Percentiles rank a stretch among this genome's conserved stretches.
phyloP scores from a whole-genome alignment of 768 basidiomycete genomes.

The Trametes punicea region DNA sequence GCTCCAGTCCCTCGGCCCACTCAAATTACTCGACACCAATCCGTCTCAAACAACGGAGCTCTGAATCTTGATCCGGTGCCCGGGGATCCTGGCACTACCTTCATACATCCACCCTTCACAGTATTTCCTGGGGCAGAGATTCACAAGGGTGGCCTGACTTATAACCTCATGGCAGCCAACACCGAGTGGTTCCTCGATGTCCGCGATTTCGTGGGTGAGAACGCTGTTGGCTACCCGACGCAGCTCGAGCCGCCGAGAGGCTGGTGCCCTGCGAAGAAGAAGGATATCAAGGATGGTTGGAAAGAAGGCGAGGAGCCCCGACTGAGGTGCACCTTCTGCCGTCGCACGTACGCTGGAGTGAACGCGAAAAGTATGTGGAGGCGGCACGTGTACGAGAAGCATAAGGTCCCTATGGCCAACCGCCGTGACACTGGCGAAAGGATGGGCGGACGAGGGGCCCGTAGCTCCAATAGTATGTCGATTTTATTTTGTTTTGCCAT shows the following conservation, averaged over 20 bases:
- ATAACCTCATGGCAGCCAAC: conserved; percentile 68
- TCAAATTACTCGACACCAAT: conserved; percentile 1
- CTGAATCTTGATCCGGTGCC: conserved; percentile 53
- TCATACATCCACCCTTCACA: conserved; percentile 73
- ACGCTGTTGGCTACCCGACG: conserved; percentile 68
- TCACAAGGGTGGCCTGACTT: conserved; percentile 67
- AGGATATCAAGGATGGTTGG: conserved; percentile 72
- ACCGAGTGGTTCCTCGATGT: conserved; percentile 78
- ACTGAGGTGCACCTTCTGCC: conserved; percentile 79
- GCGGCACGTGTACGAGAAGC: conserved; percentile 84
- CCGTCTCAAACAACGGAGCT: conserved; percentile 15
- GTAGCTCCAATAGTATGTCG: conserved; percentile 64
- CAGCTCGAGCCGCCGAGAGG: conserved; percentile 80
- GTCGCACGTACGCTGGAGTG: conserved; percentile 79
- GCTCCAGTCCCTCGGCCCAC: neutral
- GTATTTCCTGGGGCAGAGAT: conserved; percentile 59
- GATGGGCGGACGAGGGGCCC: conserved; percentile 50
- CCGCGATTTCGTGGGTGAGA: conserved; percentile 53
- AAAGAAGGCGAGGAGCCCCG: conserved; percentile 79
- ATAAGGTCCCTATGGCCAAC: conserved; percentile 88
- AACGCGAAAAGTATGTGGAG: conserved; percentile 94
- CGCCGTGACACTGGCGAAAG: conserved; percentile 66
- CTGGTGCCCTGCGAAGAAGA: conserved; percentile 86
- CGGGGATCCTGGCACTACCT: conserved; percentile 61
- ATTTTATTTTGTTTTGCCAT: neutral